A percentile compares a stretch with the other conserved stretches of the same genome.
phyloP scores from a whole-genome alignment of 169 alveolate genomes.

The Plasmodium falciparum region DNA sequence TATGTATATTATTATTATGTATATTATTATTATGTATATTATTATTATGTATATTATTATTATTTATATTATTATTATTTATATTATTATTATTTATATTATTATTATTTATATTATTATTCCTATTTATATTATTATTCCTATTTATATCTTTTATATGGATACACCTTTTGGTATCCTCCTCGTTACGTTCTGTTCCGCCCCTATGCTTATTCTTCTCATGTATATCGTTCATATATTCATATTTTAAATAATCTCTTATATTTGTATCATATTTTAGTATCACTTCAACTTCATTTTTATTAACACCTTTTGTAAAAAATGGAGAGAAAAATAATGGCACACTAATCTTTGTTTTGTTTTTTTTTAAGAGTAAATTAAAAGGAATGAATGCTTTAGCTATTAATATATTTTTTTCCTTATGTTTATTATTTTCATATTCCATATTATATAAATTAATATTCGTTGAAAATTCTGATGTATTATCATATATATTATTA shows the following conservation, averaged over 20 bases:
- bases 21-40: background rate
- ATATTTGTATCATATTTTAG: conserved; percentile 27
- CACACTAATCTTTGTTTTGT: conserved; percentile 20
- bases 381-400: conserved; percentile 56
- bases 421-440: background rate
- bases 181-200: background rate
- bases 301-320: conserved; percentile 11
- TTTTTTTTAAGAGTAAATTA: conserved; percentile 24
- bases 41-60: background rate
- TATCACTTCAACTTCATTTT: conserved; percentile 32
- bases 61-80: background rate
- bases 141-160: background rate
- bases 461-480: background rate
- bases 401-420: background rate
- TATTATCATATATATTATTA: background rate
- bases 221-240: no score
- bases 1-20: background rate
- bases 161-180: no score
- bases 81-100: background rate
- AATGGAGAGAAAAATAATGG: conserved; percentile 43
- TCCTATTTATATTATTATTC: background rate
- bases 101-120: background rate
- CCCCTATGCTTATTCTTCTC: no score
- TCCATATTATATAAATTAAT: background rate
- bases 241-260: no score